Percentiles rank a stretch among this genome's conserved stretches.
Evolutionary conservation across 2,329 filamentous ascomycete genomes (phyloP).

Genomic region (Magnaporthiopsis incrustans): DNA sequence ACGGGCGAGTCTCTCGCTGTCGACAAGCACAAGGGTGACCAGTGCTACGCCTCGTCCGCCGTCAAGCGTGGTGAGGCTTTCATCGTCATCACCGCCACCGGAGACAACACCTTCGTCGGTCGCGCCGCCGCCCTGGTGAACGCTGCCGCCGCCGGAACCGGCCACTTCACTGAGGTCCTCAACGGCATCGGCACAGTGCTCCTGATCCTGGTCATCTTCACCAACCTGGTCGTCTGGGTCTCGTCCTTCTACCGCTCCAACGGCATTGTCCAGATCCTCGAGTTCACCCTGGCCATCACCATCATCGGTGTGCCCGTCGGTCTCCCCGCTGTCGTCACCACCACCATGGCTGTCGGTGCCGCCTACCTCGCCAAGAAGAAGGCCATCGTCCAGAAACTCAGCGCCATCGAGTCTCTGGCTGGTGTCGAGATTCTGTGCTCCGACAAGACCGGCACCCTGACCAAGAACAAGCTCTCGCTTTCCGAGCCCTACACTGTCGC

Average conservation of each 20-base stretch:
- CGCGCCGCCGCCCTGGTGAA: constrained; percentile 80
- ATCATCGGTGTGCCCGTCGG: constrained; percentile 90
- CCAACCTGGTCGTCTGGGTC: constrained; percentile 76
- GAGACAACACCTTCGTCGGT: constrained; percentile 86
- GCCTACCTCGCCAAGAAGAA: constrained; percentile 47
- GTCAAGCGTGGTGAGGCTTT: constrained; percentile 88
- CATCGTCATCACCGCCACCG: constrained; percentile 73
- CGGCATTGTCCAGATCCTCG: constrained; percentile 66
- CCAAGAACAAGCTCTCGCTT: constrained; percentile 88
- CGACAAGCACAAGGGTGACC: constrained; percentile 76
- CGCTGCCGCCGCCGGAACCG: constrained; percentile 62
- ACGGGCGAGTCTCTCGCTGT: constrained; percentile 88
- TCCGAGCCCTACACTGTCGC: constrained; percentile 76
- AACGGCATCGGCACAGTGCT: constrained; percentile 80
- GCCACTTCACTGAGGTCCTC: constrained; percentile 87
- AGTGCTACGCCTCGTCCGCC: constrained; percentile 76
- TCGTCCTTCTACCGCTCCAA: constrained; percentile 85
- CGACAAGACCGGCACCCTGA: constrained; percentile 85
- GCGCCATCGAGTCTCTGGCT: constrained; percentile 58
- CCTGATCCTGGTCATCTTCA: constrained; percentile 71
- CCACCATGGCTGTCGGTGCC: constrained; percentile 90
- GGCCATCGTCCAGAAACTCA: constrained; percentile 51
- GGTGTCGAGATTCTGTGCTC: constrained; percentile 65
- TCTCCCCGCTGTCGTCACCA: constrained; percentile 88
- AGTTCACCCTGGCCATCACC: constrained; percentile 81